A percentile compares a stretch with the other conserved stretches of the same genome.
Conservation (phyloP, 2,329 filamentous ascomycete species). For the Aspergillus carbonarius region DNA sequence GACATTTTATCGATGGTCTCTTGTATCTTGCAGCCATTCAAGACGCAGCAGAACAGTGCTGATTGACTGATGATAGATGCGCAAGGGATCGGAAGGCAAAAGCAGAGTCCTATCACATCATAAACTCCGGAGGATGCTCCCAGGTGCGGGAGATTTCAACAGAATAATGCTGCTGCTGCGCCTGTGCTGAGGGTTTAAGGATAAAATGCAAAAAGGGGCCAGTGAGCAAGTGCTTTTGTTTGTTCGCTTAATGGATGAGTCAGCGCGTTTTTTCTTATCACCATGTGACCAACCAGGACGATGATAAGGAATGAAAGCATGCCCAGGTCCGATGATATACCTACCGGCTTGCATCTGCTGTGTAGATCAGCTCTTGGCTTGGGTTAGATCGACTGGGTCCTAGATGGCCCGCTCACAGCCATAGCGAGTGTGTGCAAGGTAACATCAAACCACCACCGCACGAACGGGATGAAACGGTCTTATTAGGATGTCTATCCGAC, state of each 20-base stretch:
- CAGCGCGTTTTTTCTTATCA: neutral
- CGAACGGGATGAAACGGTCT: neutral
- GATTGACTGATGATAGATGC: neutral
- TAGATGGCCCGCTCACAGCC: neutral
- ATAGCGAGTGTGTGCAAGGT: neutral
- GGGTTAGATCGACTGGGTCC: neutral
- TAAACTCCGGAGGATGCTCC: neutral
- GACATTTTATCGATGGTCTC: neutral
- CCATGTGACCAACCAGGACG: constrained; percentile 1
- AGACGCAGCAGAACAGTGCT: neutral
- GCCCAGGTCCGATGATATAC: too few relatives aligned
- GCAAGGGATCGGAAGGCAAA: too few relatives aligned
- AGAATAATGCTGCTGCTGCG: neutral
- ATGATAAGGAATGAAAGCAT: too few relatives aligned
- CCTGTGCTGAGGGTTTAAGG: neutral
- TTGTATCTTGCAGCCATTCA: neutral
- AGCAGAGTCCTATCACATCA: neutral
- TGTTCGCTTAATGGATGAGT: constrained; percentile 6
- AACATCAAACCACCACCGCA: neutral
- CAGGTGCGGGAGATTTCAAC: neutral
- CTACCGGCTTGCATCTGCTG: too few relatives aligned
- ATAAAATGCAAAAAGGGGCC: neutral
- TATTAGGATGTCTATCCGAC: neutral
- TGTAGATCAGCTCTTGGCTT: neutral
- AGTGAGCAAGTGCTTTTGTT: neutral